These are phyloP conservation scores for Malus hybrid DNA, from an alignment of 331 rosid species.

Conservation along the genomic window DNA sequence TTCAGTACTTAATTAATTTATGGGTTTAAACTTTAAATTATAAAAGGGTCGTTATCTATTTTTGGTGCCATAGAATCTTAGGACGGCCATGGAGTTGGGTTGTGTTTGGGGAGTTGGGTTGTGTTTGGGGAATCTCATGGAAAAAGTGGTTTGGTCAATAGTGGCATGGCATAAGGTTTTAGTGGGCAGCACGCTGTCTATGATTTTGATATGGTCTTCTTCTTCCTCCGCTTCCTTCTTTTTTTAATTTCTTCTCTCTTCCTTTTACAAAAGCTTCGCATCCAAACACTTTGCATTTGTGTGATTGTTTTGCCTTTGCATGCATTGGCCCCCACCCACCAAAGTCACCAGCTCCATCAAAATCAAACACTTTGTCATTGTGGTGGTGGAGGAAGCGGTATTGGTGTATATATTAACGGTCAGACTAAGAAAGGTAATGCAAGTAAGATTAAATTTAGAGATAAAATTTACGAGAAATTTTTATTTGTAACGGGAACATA, in stretches of 20 bases:
- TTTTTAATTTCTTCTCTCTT: background rate
- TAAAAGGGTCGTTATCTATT: constrained; percentile 37
- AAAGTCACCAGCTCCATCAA: constrained; percentile 21
- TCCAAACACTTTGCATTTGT: constrained; percentile 11
- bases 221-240: background rate
- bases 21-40: background rate
- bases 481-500: no score
- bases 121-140: constrained; percentile 48
- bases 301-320: constrained; percentile 2
- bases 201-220: constrained; percentile 39
- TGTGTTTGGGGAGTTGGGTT: constrained; percentile 41
- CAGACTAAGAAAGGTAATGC: no score
- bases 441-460: no score
- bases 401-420: background rate
- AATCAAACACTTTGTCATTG: constrained; percentile 18
- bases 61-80: constrained; percentile 51
- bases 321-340: constrained; percentile 24
- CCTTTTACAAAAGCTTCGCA: constrained; percentile 26
- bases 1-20: background rate
- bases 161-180: constrained; percentile 32
- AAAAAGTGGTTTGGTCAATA: constrained; percentile 43
- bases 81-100: constrained; percentile 61
- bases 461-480: no score
- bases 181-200: constrained; percentile 66
- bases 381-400: background rate